Conservation (phyloP, 805 yeast species). For the Teunomyces barrocoloradensis region DNA sequence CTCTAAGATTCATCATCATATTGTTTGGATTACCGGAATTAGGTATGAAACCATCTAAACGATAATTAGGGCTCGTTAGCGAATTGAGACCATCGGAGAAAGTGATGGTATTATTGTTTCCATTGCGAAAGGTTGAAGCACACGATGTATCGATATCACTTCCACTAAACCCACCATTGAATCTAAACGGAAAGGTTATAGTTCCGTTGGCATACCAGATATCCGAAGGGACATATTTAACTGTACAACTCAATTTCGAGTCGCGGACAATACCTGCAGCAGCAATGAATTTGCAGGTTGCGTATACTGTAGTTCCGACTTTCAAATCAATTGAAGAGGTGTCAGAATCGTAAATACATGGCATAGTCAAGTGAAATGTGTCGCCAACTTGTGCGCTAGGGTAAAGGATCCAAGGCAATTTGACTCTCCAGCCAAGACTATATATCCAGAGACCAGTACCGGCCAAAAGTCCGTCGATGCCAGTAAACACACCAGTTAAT, state of each 20-base stretch:
- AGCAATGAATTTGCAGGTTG: conserved; percentile 17
- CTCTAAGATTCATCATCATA: neutral
- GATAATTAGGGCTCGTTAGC: conserved; percentile 1
- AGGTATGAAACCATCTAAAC: neutral
- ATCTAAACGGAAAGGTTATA: conserved; percentile 17
- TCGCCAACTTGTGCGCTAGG: conserved; percentile 20
- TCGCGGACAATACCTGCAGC: conserved; percentile 2
- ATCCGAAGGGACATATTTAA: neutral
- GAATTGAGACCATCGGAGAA: conserved; percentile 10
- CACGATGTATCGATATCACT: conserved; percentile 11
- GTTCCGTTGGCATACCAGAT: conserved; percentile 4
- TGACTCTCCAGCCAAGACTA: neutral
- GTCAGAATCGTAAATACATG: conserved; percentile 25
- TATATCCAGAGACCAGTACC: neutral
- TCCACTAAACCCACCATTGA: conserved; percentile 11
- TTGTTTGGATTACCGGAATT: neutral
- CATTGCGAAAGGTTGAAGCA: conserved; percentile 15
- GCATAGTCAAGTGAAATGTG: conserved; percentile 24
- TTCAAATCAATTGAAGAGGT: conserved; percentile 7
- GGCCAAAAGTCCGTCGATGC: conserved; percentile 5
- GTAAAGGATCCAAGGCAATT: neutral
- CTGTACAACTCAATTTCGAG: conserved; percentile 9
- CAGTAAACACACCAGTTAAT: conserved; percentile 18
- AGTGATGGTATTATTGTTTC: conserved; percentile 15
- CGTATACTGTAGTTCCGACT: conserved; percentile 10